Evolutionary conservation across 192 early-diverging fungal species (phyloP).

Genomic region (Mortierella alpina): DNA sequence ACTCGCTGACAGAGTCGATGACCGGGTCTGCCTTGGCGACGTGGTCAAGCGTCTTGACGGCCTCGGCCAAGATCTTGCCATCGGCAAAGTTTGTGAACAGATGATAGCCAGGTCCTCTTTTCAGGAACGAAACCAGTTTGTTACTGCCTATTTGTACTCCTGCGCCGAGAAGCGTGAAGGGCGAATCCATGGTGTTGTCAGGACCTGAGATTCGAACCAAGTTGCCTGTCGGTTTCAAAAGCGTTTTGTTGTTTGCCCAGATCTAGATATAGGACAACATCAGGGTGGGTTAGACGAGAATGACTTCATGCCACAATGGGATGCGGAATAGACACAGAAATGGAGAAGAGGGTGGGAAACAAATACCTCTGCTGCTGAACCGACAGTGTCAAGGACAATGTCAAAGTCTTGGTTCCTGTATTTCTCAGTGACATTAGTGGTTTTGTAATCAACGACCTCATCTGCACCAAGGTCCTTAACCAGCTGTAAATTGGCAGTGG

Average conservation of each 20-base stretch:
- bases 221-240: conserved; percentile 27
- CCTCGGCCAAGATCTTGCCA: conserved; percentile 17
- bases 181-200: conserved; percentile 4
- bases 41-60: conserved; percentile 15
- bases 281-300: too few species aligned
- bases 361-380: conserved; percentile 31
- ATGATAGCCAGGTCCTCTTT: conserved; percentile 30
- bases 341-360: background rate
- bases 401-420: conserved; percentile 51
- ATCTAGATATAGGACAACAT: conserved; percentile 4
- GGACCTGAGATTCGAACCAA: conserved; percentile 20
- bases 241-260: conserved; percentile 25
- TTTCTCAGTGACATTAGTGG: conserved; percentile 35
- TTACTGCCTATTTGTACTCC: conserved; percentile 4
- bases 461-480: conserved; percentile 67
- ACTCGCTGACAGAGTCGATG: conserved; percentile 25
- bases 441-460: conserved; percentile 66
- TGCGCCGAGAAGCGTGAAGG: background rate
- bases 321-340: background rate
- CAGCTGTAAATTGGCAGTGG: conserved; percentile 57
- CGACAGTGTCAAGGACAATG: conserved; percentile 60
- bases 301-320: too few species aligned
- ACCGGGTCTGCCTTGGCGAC: conserved; percentile 18
- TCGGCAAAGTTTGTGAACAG: conserved; percentile 21
- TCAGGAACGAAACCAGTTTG: conserved; percentile 18